Evolutionary conservation across 2,329 filamentous ascomycete species (phyloP).

Genomic region (Neocatenulostroma microsporum): DNA sequence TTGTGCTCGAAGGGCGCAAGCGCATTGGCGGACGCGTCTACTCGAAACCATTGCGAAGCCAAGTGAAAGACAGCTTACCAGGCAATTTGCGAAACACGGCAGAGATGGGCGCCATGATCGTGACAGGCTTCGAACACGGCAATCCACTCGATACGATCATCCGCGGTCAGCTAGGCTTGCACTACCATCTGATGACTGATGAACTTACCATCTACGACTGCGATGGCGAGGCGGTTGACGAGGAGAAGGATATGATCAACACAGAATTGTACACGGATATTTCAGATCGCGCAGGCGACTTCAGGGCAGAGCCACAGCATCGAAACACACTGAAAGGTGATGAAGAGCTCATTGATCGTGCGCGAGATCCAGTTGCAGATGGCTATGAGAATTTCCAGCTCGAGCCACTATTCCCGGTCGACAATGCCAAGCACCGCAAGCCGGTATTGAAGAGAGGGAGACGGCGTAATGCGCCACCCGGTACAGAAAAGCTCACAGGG

Average conservation of each 20-base stretch:
- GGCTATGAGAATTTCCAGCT: constrained; percentile 24
- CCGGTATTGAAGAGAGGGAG: constrained; percentile 23
- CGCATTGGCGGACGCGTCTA: constrained; percentile 90
- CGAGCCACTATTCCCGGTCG: constrained; percentile 24
- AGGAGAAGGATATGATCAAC: constrained; percentile 68
- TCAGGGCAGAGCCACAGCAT: constrained; percentile 68
- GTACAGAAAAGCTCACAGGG: constrained; percentile 57
- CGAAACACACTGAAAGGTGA: constrained; percentile 73
- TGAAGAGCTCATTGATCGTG: constrained; percentile 69
- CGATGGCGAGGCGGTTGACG: constrained; percentile 69
- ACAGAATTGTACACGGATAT: constrained; percentile 94
- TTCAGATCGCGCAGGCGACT: constrained; percentile 81
- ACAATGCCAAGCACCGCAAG: constrained; percentile 23
- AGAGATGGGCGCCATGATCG: constrained; percentile 97
- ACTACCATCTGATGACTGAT: constrained; percentile 72
- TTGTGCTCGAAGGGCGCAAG: constrained; percentile 78
- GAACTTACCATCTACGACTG: constrained; percentile 84
- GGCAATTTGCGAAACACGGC: constrained; percentile 63
- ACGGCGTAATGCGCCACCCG: constrained; percentile 42
- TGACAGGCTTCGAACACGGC: constrained; percentile 91
- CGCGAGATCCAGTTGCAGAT: constrained; percentile 59
- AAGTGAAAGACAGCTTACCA: constrained; percentile 47
- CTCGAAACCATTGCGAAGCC: constrained; percentile 62
- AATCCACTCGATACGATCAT: constrained; percentile 90
- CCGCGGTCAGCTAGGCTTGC: constrained; percentile 78